These are phyloP conservation scores for Debaryomyces psychrophilus DNA, from an alignment of 1,139 yeast genomes.

Conservation along the genomic window DNA sequence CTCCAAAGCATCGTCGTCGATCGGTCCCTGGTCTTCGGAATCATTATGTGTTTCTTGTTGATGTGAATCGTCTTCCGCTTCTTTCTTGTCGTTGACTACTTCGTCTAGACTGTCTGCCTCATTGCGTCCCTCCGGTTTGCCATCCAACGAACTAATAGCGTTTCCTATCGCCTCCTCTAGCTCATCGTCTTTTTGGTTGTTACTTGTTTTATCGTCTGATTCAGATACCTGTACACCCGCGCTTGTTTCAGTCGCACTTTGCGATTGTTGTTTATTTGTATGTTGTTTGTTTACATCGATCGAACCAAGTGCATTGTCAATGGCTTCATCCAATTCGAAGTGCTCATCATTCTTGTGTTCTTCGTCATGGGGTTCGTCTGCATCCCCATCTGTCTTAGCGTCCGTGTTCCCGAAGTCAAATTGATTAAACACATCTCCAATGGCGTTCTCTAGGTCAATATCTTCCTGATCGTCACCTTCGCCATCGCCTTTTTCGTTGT, in stretches of 20 bases:
- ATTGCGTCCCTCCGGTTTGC: neutral
- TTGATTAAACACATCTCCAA: slow-evolving; percentile 42
- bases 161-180: slow-evolving; percentile 18
- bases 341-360: slow-evolving; percentile 8
- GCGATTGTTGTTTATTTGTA: neutral
- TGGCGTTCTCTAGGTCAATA: slow-evolving; percentile 37
- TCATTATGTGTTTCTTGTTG: neutral
- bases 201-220: neutral
- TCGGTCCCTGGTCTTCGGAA: neutral
- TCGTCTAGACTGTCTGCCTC: neutral
- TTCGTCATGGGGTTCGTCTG: neutral
- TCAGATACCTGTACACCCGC: neutral
- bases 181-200: slow-evolving; percentile 8
- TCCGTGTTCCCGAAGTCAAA: slow-evolving; percentile 23
- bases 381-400: neutral
- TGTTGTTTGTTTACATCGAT: slow-evolving; percentile 8
- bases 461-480: slow-evolving; percentile 15
- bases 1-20: neutral
- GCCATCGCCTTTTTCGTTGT: neutral
- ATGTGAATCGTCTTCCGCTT: neutral
- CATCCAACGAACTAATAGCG: slow-evolving; percentile 14
- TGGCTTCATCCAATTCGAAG: slow-evolving; percentile 25
- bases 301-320: slow-evolving; percentile 25
- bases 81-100: neutral
- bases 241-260: neutral